Evolutionary conservation across 768 basidiomycete genomes (phyloP), one percentile per base, ranked within the genome.

Genomic region (Mycena amicta): DNA sequence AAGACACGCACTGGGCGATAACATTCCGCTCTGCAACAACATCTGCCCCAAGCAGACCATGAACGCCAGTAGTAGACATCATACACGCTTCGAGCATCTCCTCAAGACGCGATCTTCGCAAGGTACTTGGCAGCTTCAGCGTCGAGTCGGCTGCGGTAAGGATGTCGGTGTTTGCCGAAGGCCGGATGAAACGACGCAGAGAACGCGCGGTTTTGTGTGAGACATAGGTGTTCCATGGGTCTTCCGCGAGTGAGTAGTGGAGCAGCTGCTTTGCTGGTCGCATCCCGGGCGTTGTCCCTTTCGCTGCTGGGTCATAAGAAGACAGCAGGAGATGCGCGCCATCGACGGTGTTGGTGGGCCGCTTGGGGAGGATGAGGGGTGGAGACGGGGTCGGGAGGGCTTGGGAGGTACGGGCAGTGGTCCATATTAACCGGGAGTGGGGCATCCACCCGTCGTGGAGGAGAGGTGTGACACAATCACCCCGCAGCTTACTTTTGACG

Each of bases 11-110:
- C 63, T 53, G 53, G 26, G n/a, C 46, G 8, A 64, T 45, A 28
- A 54, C 52, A 18, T 55, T 50, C 16, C 50, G 37, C 13, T 40
- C 50, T 16, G 59, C 58, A 1, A 64, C 63, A 30, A 64, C 63
- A 28, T 64, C 63, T 23, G 63, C 56, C 16, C 41, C 20, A 3
- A 61, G 33, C 23, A 64, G 25, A 18, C 33, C 56, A 18, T 28
- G 52, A 2, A 23, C 5, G 2, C 59, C 63, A 18, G 49, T 33
- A 12, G 28, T 41, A 3, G 49, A 37, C 3, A 2, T 20, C 41
- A 64, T 2, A 45, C 55, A 61, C 26, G 53, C 56, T 23, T 18
- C 29, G 12, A 64, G 28, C 58, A 58, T 55, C 29, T 56, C 53
- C 0, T 5, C 2, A 5, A 55, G 53, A 16, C 27, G 53, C 23